A percentile compares a stretch with the other conserved stretches of the same genome.
Conservation (phyloP, 2,329 filamentous ascomycete genomes). For the Botrytis squamosa region DNA sequence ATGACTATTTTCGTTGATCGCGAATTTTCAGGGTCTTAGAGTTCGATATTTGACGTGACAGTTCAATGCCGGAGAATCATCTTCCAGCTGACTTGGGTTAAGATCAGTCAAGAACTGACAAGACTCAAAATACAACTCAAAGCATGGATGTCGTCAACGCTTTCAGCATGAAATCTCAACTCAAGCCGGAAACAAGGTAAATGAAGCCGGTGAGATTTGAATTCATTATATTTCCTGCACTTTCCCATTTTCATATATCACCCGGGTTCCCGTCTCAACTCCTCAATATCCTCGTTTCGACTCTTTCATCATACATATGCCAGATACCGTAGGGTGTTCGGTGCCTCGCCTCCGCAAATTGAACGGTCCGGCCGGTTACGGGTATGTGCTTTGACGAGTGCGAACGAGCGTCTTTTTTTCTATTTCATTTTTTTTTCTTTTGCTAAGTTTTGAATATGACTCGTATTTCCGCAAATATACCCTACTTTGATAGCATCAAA, state of each 20-base stretch:
- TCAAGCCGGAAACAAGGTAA: background rate
- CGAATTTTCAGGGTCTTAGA: background rate
- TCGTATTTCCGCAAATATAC: constrained; percentile 2
- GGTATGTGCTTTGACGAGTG: constrained; percentile 11
- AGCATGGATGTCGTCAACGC: background rate
- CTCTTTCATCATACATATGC: constrained; percentile 4
- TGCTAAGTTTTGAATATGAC: background rate
- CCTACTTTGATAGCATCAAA: background rate
- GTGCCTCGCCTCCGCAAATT: constrained; percentile 13
- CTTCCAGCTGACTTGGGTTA: background rate
- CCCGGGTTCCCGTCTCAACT: constrained; percentile 6
- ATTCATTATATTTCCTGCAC: background rate
- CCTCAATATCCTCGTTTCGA: background rate
- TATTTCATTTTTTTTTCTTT: background rate
- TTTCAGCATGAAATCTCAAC: background rate
- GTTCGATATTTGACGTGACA: background rate
- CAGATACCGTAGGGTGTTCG: constrained; percentile 8
- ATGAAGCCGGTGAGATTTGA: background rate
- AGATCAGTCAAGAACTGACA: background rate
- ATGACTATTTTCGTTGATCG: background rate
- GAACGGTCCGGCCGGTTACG: constrained; percentile 14
- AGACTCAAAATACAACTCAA: background rate
- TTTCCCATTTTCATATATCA: background rate
- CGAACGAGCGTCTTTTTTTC: background rate
- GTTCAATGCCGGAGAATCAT: background rate